Base-by-base conservation (phyloP, 257 asterid species). In the Lycium barbarum region DNA sequence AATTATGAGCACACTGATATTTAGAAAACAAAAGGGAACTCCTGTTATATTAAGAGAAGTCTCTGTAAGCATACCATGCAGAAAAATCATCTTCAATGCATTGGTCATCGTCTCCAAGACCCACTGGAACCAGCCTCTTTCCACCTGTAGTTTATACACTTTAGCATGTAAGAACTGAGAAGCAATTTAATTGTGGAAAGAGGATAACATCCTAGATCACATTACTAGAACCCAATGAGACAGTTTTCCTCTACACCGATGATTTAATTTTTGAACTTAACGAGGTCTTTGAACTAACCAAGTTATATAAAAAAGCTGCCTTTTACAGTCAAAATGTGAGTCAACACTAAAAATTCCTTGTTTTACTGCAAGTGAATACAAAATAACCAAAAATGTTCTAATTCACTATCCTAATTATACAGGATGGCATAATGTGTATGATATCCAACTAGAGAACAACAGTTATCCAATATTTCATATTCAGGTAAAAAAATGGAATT, bases 61-160 rank as follows among this genome's bases (percentile, higher is more conserved):
- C 53, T 51, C 6, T 0, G 51, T 76, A 45, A 18, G 58, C 68
- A 78, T 95, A 97, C 99, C 99, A 97, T 83, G 98, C 92, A 67
- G 97, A 6, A 85, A 95, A 97, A 90, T 97, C 99, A 90, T 97
- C 99, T 92, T 97, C 99, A 86, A 97, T 97, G 93, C 99, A 94
- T 82, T 95, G 99, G 86, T 97, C 99, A 83, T 97, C 99, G 82
- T 97, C 99, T 67, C 99, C 99, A 76, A 97, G 97, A 88, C 99
- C 99, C 91, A 97, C 93, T 20, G 94, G 90, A 49, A 92, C 93
- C 81, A 97, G 91, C 67, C 91, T 90, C 80, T 95, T 90, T 15
- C 94, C 99, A 43, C 99, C 99, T 97, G 95, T 81, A 84, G 86
- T 80, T 13, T 36, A 53, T 40, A 54, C 33, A 85, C 54, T 13